Conservation (phyloP, 805 yeast genomes). For the Suhomyces pyralidae region DNA sequence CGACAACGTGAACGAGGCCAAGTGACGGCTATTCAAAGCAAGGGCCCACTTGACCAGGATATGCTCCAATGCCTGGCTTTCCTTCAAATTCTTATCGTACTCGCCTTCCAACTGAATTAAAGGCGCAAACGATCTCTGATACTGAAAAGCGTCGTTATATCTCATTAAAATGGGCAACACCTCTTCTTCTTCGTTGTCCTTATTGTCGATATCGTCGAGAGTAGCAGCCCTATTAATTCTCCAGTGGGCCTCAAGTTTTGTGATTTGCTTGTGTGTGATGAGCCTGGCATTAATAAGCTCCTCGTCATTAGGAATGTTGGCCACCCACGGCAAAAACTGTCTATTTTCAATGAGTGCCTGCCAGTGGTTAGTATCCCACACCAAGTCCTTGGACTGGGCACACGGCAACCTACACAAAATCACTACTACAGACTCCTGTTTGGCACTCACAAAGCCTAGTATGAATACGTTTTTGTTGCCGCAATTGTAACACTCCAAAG, state of each 20-base stretch:
- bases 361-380: slow-evolving; percentile 91
- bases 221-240: slow-evolving; percentile 67
- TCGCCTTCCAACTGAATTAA: slow-evolving; percentile 79
- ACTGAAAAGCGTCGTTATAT: slow-evolving; percentile 79
- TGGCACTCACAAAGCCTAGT: slow-evolving; percentile 85
- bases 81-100: slow-evolving; percentile 69
- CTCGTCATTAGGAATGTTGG: slow-evolving; percentile 63
- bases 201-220: slow-evolving; percentile 58
- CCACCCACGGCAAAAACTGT: slow-evolving; percentile 78
- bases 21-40: slow-evolving; percentile 60
- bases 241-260: slow-evolving; percentile 80
- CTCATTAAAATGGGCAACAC: slow-evolving; percentile 71
- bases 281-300: slow-evolving; percentile 53
- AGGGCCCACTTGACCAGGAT: slow-evolving; percentile 71
- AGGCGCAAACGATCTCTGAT: slow-evolving; percentile 83
- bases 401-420: slow-evolving; percentile 87
- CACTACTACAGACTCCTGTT: slow-evolving; percentile 81
- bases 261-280: slow-evolving; percentile 63
- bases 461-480: slow-evolving; percentile 77
- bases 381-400: slow-evolving; percentile 66
- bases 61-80: slow-evolving; percentile 72
- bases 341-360: slow-evolving; percentile 79
- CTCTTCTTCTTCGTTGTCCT: slow-evolving; percentile 51
- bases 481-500: slow-evolving; percentile 87
- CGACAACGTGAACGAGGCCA: slow-evolving; percentile 67